Evolutionary conservation across 2,329 filamentous ascomycete species (phyloP), one percentile per base, ranked within the genome.

Genomic region (Botrytis paeoniae): DNA sequence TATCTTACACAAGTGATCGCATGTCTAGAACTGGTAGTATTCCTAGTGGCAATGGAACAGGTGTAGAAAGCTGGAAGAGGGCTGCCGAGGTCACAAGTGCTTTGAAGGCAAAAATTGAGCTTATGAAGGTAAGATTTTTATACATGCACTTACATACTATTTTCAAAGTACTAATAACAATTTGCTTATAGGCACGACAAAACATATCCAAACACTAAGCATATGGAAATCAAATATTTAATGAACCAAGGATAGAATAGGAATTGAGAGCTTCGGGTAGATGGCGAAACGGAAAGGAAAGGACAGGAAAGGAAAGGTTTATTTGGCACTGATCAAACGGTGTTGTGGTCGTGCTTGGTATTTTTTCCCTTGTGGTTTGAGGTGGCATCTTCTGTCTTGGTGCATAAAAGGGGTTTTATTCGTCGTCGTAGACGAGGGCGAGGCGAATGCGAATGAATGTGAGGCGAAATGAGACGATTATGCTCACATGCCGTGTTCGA

Each of bases 71-170:
- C 81, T 99, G 96, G 96, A 97, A 95, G 85, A 88, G 96, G 78
- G 96, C 96, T 29, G 96, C 96, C 3, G 96, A 99, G 85, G 96
- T 99, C 73, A 99, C 96, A 71, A 98, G 95, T 83, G 96, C 98
- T 82, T 83, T 99, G 80, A 99, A 98, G 85, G 94, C 95, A 70
- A 90, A 96, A 81, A 99, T 99, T 82, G 96, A 98, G 85, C 93
- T 96, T 86, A 99, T 99, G 96, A 99, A 98, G 88, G 89, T 89
- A 79, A 77, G 84, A 74, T 70, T 51, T 66, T 16, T n/a, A 54
- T 25, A 32, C 22, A 54, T 65, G 7, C 48, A 14, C n/a, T 68
- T 57, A 16, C 48, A 41, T 51, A 16, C n/a, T 54, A 4, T 37
- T 60, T 25, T 3, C 57, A 64, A 18, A 18, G 66, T 64, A 73